Evolutionary conservation across 345 rosid species (phyloP).

Genomic region (Salix suchowensis): DNA sequence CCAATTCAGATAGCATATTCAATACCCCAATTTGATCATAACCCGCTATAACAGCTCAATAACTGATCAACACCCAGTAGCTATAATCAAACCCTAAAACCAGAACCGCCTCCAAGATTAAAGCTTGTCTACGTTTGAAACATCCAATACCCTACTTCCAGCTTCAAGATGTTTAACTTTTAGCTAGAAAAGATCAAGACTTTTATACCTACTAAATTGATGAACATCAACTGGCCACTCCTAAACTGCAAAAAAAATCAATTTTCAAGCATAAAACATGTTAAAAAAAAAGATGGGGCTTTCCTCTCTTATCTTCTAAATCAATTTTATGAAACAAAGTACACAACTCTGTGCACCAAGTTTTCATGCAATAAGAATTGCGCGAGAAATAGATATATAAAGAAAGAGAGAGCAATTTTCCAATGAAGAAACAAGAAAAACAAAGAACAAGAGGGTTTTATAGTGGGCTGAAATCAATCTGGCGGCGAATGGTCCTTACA

Average conservation of each 20-base stretch:
- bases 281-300: neutral
- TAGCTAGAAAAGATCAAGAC: slow-evolving; percentile 36
- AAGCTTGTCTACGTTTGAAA: slow-evolving; percentile 19
- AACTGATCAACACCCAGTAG: slow-evolving; percentile 20
- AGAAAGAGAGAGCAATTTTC: neutral
- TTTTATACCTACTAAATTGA: slow-evolving; percentile 19
- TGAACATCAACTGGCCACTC: slow-evolving; percentile 2
- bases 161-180: slow-evolving; percentile 18
- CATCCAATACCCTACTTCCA: slow-evolving; percentile 27
- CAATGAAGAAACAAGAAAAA: neutral
- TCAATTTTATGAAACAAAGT: slow-evolving; percentile 9
- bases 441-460: neutral
- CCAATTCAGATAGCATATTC: slow-evolving; percentile 59
- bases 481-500: slow-evolving; percentile 78
- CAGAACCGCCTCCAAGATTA: slow-evolving; percentile 20
- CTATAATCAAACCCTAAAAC: slow-evolving; percentile 22
- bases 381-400: neutral
- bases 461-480: slow-evolving; percentile 49
- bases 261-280: slow-evolving; percentile 10
- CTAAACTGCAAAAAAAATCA: slow-evolving; percentile 9
- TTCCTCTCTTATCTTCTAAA: neutral
- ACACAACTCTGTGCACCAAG: slow-evolving; percentile 10
- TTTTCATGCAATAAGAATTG: slow-evolving; percentile 5
- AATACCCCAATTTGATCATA: slow-evolving; percentile 27
- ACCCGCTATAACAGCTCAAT: slow-evolving; percentile 19